A percentile compares a stretch with the other conserved stretches of the same genome.
Conservation (phyloP, 2,329 filamentous ascomycete species). For the Venturia asperata region DNA sequence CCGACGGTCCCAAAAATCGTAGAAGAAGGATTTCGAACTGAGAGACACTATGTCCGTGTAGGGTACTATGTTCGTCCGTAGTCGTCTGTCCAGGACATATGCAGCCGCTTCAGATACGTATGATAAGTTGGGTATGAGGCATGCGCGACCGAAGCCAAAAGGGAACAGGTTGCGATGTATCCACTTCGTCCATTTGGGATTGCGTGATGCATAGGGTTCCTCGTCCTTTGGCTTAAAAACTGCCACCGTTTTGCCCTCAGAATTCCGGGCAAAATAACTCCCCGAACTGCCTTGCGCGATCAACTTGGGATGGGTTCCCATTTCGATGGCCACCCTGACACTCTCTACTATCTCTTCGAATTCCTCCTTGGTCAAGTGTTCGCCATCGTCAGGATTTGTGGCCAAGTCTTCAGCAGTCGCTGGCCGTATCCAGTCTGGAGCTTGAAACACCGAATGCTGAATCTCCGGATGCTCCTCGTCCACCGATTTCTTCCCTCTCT, state of each 20-base stretch:
- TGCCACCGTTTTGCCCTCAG: conserved; percentile 86
- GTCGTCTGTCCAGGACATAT: conserved; percentile 84
- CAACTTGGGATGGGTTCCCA: conserved; percentile 88
- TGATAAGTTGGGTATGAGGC: conserved; percentile 91
- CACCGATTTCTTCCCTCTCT: conserved; percentile 61
- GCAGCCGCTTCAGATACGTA: conserved; percentile 97
- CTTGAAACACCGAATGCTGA: conserved; percentile 92
- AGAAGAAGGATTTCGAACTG: conserved; percentile 95
- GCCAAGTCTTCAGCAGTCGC: conserved; percentile 69
- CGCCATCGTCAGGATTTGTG: conserved; percentile 46
- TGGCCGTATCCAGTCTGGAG: conserved; percentile 79
- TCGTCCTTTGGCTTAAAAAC: conserved; percentile 99
- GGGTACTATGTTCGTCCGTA: conserved; percentile 86
- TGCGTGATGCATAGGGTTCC: conserved; percentile 92
- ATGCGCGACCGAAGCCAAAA: conserved; percentile 92
- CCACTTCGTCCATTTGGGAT: conserved; percentile 99
- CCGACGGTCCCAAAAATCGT: conserved; percentile 93
- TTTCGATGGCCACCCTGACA: conserved; percentile 80
- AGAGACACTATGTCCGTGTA: conserved; percentile 93
- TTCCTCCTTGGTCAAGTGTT: conserved; percentile 66
- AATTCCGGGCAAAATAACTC: conserved; percentile 93
- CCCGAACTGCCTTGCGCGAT: conserved; percentile 96
- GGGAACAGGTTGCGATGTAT: conserved; percentile 96
- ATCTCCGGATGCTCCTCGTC: conserved; percentile 90
- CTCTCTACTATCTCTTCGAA: conserved; percentile 88